These are phyloP conservation scores for Decorospora gaudefroyi DNA, from an alignment of 2,329 filamentous ascomycete genomes.

Conservation along the genomic window DNA sequence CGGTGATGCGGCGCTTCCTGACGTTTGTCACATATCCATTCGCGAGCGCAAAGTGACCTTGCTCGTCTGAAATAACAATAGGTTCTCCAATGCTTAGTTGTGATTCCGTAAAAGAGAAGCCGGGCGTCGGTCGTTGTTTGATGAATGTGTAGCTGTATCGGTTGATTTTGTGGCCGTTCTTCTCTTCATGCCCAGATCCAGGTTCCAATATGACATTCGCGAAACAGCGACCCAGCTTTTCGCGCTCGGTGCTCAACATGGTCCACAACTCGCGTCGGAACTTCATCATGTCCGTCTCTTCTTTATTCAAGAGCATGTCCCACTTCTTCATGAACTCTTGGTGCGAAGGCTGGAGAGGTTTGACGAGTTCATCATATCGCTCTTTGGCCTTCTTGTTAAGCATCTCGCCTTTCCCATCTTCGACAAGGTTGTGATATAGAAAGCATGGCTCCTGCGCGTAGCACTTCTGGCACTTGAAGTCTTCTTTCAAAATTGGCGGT, in stretches of 20 bases:
- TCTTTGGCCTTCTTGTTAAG: constrained; percentile 79
- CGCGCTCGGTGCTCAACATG: constrained; percentile 85
- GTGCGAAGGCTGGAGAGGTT: constrained; percentile 74
- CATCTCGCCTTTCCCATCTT: constrained; percentile 78
- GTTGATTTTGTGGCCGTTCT: constrained; percentile 80
- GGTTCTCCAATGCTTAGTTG: constrained; percentile 87
- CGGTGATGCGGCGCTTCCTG: constrained; percentile 74
- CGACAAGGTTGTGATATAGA: constrained; percentile 87
- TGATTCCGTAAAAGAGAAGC: constrained; percentile 87
- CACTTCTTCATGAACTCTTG: constrained; percentile 90
- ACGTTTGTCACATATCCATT: constrained; percentile 87
- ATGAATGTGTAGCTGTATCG: constrained; percentile 84
- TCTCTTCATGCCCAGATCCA: constrained; percentile 71
- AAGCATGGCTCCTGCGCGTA: constrained; percentile 93
- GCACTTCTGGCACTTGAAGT: constrained; percentile 80
- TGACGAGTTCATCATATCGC: constrained; percentile 80
- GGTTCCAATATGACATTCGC: constrained; percentile 82
- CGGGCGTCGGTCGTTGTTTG: constrained; percentile 64
- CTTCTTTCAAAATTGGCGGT: constrained; percentile 82
- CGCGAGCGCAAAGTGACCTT: constrained; percentile 91
- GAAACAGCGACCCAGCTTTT: constrained; percentile 88
- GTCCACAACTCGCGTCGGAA: constrained; percentile 93
- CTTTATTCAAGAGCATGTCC: constrained; percentile 90
- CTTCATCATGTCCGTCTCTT: constrained; percentile 88
- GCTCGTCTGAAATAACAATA: constrained; percentile 93